A percentile compares a stretch with the other conserved stretches of the same genome.
These are phyloP conservation scores for Crithidia expoeki DNA, from an alignment of 208 protist species.

Conservation along the genomic window DNA sequence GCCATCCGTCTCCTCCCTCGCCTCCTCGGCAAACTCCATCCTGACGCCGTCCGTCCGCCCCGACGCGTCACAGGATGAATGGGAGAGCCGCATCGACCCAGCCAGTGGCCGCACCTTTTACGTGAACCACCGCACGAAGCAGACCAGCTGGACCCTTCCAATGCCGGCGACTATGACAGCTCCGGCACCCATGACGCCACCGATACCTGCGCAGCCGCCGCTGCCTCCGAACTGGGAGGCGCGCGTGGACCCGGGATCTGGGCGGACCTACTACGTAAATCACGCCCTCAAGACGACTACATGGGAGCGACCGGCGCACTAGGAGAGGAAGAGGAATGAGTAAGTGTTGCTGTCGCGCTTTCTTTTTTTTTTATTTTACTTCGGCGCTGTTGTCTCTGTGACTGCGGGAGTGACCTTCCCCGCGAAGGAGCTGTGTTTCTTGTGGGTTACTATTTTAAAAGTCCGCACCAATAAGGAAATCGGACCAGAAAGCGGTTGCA, in stretches of 20 bases:
- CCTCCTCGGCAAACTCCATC: slow-evolving; percentile 1
- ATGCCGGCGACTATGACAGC: neutral
- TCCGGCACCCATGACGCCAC: slow-evolving; percentile 9
- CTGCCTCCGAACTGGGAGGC: slow-evolving; percentile 44
- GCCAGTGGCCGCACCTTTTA: slow-evolving; percentile 62
- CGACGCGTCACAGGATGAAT: slow-evolving; percentile 25
- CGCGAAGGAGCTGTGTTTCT: too few relatives aligned
- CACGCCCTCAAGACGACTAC: slow-evolving; percentile 57
- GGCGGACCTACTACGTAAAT: slow-evolving; percentile 69
- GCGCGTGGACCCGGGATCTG: slow-evolving; percentile 46
- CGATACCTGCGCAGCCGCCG: slow-evolving; percentile 7
- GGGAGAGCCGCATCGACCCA: slow-evolving; percentile 56
- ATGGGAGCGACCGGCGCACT: slow-evolving; percentile 39
- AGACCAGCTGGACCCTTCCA: slow-evolving; percentile 66
- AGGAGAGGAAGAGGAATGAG: slow-evolving; percentile 10
- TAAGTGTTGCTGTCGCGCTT: neutral
- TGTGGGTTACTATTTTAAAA: too few relatives aligned
- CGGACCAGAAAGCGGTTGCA: too few relatives aligned
- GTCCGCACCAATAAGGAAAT: too few relatives aligned
- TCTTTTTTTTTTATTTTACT: neutral
- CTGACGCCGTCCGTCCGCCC: neutral
- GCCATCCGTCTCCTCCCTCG: slow-evolving; percentile 1
- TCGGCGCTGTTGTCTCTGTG: too few relatives aligned
- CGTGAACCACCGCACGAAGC: slow-evolving; percentile 70
- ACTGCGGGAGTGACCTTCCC: too few relatives aligned